phyloP scores from a whole-genome alignment of 2,329 filamentous ascomycete genomes.

The Talaromyces pinophilus region DNA sequence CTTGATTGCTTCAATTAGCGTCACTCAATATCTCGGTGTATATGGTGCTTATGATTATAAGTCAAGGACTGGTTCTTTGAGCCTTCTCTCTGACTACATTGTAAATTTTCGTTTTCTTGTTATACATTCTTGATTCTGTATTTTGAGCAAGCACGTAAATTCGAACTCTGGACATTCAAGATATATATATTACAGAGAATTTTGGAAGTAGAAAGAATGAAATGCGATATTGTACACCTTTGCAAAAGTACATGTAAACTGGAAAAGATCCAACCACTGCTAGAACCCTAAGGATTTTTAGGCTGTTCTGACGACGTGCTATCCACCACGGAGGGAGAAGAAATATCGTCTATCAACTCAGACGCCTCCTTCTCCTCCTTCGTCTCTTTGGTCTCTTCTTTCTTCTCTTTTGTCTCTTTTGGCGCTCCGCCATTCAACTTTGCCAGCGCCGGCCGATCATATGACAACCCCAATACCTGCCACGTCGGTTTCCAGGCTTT shows the following conservation, averaged over 20 bases:
- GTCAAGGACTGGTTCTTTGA: too few species aligned
- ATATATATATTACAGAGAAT: slow-evolving; percentile 10
- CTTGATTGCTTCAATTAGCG: slow-evolving; percentile 15
- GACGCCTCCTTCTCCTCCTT: background rate
- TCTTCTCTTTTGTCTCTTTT: background rate
- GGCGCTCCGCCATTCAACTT: slow-evolving; percentile 2
- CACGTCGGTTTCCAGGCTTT: slow-evolving; percentile 61
- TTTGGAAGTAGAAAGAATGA: background rate
- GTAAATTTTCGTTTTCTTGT: background rate
- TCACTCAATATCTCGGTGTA: slow-evolving; percentile 13
- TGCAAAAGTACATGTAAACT: background rate
- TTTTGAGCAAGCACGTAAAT: slow-evolving; percentile 4
- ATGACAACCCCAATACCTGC: slow-evolving; percentile 46
- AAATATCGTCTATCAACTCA: background rate
- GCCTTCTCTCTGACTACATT: background rate
- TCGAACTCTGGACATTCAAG: background rate
- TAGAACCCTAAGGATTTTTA: background rate
- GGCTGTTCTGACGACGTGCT: background rate
- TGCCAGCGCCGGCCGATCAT: slow-evolving; percentile 32
- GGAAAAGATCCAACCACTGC: slow-evolving; percentile 23
- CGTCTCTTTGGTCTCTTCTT: slow-evolving; percentile 23
- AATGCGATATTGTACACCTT: slow-evolving; percentile 13
- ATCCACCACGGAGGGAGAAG: background rate
- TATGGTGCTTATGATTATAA: slow-evolving; percentile 12
- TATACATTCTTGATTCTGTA: background rate